Evolutionary conservation across 257 asterid species (phyloP).

Genomic region (Przewalskia tangutica): DNA sequence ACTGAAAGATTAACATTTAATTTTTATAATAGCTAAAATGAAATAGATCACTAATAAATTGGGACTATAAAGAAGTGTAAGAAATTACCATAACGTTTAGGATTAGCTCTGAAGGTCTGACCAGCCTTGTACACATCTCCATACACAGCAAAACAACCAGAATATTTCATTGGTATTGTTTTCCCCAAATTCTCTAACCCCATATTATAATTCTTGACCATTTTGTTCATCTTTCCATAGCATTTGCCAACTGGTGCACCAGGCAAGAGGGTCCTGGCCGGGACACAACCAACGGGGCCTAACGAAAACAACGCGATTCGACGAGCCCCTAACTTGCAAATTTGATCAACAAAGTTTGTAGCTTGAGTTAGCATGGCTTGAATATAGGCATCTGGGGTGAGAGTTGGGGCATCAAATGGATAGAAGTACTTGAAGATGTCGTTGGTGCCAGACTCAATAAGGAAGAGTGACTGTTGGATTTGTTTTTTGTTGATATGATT

Average conservation of each 20-base stretch:
- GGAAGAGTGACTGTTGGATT: conserved; percentile 31
- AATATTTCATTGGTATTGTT: conserved; percentile 19
- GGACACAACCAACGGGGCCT: conserved; percentile 79
- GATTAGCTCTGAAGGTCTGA: conserved; percentile 35
- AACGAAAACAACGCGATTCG: conserved; percentile 38
- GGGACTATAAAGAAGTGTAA: background rate
- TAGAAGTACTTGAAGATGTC: conserved; percentile 48
- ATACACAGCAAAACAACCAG: conserved; percentile 35
- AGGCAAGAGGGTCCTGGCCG: conserved; percentile 46
- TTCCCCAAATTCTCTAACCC: conserved; percentile 39
- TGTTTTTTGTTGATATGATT: conserved; percentile 21
- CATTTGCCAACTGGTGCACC: conserved; percentile 43
- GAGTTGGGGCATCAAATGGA: conserved; percentile 29
- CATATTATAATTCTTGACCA: conserved; percentile 46
- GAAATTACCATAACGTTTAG: conserved; percentile 34
- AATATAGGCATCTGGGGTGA: conserved; percentile 39
- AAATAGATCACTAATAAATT: background rate
- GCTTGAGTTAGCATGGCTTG: conserved; percentile 36
- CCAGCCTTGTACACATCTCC: conserved; percentile 40
- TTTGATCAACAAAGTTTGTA: conserved; percentile 14
- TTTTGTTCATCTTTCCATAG: conserved; percentile 48
- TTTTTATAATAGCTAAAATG: too few relatives aligned
- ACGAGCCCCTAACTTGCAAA: conserved; percentile 43
- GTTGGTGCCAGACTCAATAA: conserved; percentile 59
- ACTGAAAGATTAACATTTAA: too few relatives aligned